These are phyloP conservation scores for Periglandula ipomoeae DNA, from an alignment of 2,329 filamentous ascomycete species.

Conservation along the genomic window DNA sequence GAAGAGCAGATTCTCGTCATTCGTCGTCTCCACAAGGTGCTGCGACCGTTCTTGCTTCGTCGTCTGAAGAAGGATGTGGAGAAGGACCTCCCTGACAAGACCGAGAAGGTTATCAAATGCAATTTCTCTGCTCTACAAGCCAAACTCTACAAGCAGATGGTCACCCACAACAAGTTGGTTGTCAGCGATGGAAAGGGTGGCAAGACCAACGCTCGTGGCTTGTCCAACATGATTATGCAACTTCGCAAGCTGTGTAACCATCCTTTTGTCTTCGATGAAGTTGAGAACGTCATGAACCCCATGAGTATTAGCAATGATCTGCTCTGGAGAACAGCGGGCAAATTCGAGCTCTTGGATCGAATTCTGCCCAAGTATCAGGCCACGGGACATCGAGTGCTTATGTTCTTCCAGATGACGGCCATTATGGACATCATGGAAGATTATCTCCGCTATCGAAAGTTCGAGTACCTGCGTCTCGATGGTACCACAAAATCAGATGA, in stretches of 20 bases:
- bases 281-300: constrained; percentile 97
- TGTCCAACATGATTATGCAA: constrained; percentile 99
- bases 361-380: constrained; percentile 87
- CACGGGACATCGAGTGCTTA: constrained; percentile 88
- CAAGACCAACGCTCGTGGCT: constrained; percentile 84
- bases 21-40: constrained; percentile 93
- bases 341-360: constrained; percentile 91
- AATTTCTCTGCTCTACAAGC: constrained; percentile 92
- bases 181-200: constrained; percentile 93
- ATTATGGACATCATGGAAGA: constrained; percentile 99
- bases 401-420: constrained; percentile 99
- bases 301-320: constrained; percentile 80
- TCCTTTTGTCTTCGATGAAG: constrained; percentile 95
- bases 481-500: constrained; percentile 97
- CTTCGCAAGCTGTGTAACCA: constrained; percentile 97
- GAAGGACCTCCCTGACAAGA: constrained; percentile 97
- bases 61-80: constrained; percentile 99
- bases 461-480: constrained; percentile 85
- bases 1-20: constrained; percentile 99
- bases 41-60: constrained; percentile 92
- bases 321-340: constrained; percentile 90
- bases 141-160: constrained; percentile 94
- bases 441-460: constrained; percentile 74
- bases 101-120: constrained; percentile 98
- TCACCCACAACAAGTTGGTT: constrained; percentile 87